phyloP scores from a whole-genome alignment of 306 rosid genomes.

The Vicia faba region DNA sequence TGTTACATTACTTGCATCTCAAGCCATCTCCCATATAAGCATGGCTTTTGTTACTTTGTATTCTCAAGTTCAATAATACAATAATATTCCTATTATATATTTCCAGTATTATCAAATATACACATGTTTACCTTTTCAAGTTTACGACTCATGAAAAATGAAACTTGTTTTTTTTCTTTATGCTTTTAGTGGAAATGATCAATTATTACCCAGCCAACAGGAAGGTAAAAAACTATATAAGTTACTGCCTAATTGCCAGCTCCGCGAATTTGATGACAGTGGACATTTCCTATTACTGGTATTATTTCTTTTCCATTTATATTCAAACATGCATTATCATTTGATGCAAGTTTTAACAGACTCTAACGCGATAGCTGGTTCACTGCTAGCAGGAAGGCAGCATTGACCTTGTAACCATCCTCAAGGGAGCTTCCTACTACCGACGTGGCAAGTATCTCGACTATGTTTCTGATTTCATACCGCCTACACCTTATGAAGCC shows the following conservation, averaged over 20 bases:
- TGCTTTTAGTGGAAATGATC: slow-evolving; percentile 69
- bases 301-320: slow-evolving; percentile 41
- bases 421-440: slow-evolving; percentile 70
- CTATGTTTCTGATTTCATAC: slow-evolving; percentile 71
- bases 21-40: too few species aligned
- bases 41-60: too few species aligned
- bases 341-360: slow-evolving; percentile 27
- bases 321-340: slow-evolving; percentile 19
- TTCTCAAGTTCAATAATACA: too few species aligned
- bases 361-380: slow-evolving; percentile 12
- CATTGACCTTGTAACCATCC: slow-evolving; percentile 66
- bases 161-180: slow-evolving; percentile 38
- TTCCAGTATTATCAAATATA: background rate
- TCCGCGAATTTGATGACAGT: slow-evolving; percentile 61
- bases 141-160: slow-evolving; percentile 21
- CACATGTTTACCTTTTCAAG: slow-evolving; percentile 27
- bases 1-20: too few species aligned
- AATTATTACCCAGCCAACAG: slow-evolving; percentile 65
- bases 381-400: slow-evolving; percentile 59
- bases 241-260: slow-evolving; percentile 55
- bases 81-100: background rate
- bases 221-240: slow-evolving; percentile 64
- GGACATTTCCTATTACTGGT: slow-evolving; percentile 93
- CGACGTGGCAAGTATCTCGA: slow-evolving; percentile 69
- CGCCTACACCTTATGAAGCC: slow-evolving; percentile 62